phyloP scores from a whole-genome alignment of 306 rosid genomes.

The Cyamopsis tetragonoloba region DNA sequence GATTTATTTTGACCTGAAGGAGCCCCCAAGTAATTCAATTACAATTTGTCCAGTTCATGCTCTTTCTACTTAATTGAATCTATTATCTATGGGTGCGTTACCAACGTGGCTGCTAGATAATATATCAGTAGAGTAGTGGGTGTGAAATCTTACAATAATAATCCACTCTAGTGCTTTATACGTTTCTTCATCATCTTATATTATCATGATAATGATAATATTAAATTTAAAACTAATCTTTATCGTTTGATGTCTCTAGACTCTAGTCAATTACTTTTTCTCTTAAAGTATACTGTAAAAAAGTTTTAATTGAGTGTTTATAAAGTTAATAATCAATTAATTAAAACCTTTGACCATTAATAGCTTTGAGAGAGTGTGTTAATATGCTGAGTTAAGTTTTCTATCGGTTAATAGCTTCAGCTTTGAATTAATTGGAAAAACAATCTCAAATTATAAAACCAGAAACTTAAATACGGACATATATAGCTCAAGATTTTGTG shows the following conservation, averaged over 20 bases:
- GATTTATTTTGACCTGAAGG: background rate
- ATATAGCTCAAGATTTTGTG: background rate
- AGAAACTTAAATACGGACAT: background rate
- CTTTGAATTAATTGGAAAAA: background rate
- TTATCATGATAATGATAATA: too few species aligned
- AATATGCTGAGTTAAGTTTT: too few species aligned
- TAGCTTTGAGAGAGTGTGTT: background rate
- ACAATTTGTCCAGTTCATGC: background rate
- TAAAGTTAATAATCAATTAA: too few species aligned
- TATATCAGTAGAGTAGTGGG: too few species aligned
- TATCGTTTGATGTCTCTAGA: background rate
- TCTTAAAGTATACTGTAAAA: too few species aligned
- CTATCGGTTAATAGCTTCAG: too few species aligned
- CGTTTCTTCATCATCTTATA: background rate
- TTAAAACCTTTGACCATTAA: background rate
- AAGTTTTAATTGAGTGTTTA: too few species aligned
- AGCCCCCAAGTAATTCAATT: background rate
- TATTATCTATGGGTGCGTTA: conserved; percentile 38
- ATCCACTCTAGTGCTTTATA: conserved; percentile 4
- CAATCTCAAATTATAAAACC: background rate
- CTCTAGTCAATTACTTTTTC: too few species aligned
- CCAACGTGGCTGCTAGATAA: conserved; percentile 36
- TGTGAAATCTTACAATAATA: background rate
- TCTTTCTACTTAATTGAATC: background rate
- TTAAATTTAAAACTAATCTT: background rate